These are phyloP conservation scores for Aureobasidium sp. DNA, from an alignment of 2,329 filamentous ascomycete species.

Conservation along the genomic window DNA sequence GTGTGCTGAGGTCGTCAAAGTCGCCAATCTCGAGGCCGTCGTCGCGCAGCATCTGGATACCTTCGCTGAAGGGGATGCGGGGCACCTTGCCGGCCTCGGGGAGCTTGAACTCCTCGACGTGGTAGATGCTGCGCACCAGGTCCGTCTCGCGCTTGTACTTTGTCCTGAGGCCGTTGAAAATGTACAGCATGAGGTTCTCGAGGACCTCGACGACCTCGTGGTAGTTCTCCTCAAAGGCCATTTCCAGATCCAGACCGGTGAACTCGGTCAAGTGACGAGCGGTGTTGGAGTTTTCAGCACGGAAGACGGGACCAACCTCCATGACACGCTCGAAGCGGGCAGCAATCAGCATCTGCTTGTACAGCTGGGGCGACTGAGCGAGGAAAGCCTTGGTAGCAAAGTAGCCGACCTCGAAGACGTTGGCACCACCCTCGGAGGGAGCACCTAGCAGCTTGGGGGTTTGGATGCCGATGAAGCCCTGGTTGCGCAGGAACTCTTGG, in stretches of 20 bases:
- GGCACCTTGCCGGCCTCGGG: conserved; percentile 68
- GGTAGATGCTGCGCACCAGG: conserved; percentile 64
- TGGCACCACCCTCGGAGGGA: conserved; percentile 85
- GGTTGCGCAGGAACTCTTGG: conserved; percentile 67
- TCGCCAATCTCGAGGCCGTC: conserved; percentile 70
- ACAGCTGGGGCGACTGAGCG: conserved; percentile 76
- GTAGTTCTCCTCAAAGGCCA: conserved; percentile 77
- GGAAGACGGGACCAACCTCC: conserved; percentile 73
- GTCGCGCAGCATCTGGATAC: conserved; percentile 67
- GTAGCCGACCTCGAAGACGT: conserved; percentile 85
- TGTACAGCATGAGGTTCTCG: conserved; percentile 67
- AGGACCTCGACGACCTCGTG: conserved; percentile 66
- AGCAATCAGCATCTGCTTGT: conserved; percentile 82
- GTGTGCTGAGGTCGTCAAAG: conserved; percentile 71
- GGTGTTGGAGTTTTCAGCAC: conserved; percentile 81
- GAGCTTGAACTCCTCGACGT: conserved; percentile 70
- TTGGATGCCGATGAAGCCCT: conserved; percentile 76
- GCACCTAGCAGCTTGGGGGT: conserved; percentile 84
- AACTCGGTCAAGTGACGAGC: conserved; percentile 84
- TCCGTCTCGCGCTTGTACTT: conserved; percentile 66
- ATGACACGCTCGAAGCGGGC: conserved; percentile 71
- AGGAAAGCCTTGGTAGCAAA: conserved; percentile 78
- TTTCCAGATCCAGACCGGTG: conserved; percentile 81
- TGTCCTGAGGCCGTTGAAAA: conserved; percentile 66
- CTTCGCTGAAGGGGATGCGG: conserved; percentile 70